A percentile compares a stretch with the other conserved stretches of the same genome.
phyloP scores from a whole-genome alignment of 2,329 filamentous ascomycete species.

The Aspergillus ruber region DNA sequence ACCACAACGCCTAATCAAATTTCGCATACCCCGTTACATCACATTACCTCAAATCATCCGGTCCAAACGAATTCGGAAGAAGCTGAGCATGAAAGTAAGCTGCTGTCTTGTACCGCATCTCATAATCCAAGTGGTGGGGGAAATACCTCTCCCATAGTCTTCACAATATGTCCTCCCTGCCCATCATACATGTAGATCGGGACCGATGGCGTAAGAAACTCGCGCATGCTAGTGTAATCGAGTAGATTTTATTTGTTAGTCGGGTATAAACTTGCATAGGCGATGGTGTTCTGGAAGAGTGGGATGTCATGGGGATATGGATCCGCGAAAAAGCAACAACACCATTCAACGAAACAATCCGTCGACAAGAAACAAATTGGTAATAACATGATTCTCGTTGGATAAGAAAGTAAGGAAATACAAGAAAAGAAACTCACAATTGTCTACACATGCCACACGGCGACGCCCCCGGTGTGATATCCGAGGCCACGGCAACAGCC shows the following conservation, averaged over 20 bases:
- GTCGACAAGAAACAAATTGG: too few relatives aligned
- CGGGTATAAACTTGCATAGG: too few relatives aligned
- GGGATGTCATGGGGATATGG: not conserved
- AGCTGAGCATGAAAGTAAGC: constrained; percentile 42
- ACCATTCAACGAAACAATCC: too few relatives aligned
- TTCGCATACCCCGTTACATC: not conserved
- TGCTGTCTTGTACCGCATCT: not conserved
- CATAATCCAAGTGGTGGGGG: not conserved
- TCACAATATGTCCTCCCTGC: constrained; percentile 54
- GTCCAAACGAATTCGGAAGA: constrained; percentile 63
- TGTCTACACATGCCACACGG: constrained; percentile 97
- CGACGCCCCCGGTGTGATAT: constrained; percentile 59
- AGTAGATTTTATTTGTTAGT: constrained; percentile 5
- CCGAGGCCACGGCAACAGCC: constrained; percentile 79
- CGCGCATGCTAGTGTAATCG: constrained; percentile 51
- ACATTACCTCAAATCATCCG: constrained; percentile 45
- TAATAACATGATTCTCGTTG: not conserved
- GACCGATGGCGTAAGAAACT: constrained; percentile 62
- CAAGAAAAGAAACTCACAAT: constrained; percentile 50
- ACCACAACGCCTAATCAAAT: not conserved
- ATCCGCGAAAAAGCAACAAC: not conserved
- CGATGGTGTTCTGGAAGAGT: not conserved
- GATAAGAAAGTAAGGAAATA: not conserved
- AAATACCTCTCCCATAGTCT: constrained; percentile 35
- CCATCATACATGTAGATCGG: constrained; percentile 93